phyloP scores from a whole-genome alignment of 2,329 filamentous ascomycete genomes.

The Microsporum ferrugineum region DNA sequence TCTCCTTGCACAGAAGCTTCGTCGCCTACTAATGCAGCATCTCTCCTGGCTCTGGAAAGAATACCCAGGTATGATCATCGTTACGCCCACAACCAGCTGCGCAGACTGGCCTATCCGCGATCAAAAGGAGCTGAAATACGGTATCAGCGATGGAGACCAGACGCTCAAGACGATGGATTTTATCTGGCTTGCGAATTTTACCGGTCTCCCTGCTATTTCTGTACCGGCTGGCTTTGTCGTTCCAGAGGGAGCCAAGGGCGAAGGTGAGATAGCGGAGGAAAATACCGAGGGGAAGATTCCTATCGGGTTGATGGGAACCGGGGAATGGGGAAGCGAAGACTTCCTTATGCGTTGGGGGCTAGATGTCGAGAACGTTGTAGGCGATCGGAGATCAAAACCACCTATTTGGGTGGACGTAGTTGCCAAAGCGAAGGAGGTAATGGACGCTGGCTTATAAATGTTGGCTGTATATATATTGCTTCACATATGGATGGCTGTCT shows the following conservation, averaged over 20 bases:
- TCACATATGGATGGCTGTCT: not conserved
- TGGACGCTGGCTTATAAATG: not conserved
- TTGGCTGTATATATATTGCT: not conserved
- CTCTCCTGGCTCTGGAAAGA: conserved; percentile 54
- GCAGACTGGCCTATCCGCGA: conserved; percentile 58
- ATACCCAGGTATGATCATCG: conserved; percentile 59
- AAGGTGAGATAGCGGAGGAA: conserved; percentile 20
- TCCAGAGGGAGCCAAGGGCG: conserved; percentile 16
- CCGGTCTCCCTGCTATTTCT: conserved; percentile 57
- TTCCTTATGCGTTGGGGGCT: conserved; percentile 40
- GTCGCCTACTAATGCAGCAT: conserved; percentile 62
- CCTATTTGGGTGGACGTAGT: conserved; percentile 40
- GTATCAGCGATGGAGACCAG: conserved; percentile 57
- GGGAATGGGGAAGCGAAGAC: conserved; percentile 45
- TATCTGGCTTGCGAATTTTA: conserved; percentile 66
- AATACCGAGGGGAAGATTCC: conserved; percentile 36
- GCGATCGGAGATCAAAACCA: conserved; percentile 24
- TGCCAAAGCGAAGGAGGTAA: conserved; percentile 22
- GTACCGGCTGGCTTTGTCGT: conserved; percentile 58
- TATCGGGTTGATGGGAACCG: conserved; percentile 45
- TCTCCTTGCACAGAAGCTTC: conserved; percentile 56
- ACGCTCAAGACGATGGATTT: conserved; percentile 64
- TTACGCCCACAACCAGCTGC: conserved; percentile 62
- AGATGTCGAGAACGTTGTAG: conserved; percentile 36
- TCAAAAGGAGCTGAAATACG: conserved; percentile 43